A percentile compares a stretch with the other conserved stretches of the same genome.
phyloP scores from a whole-genome alignment of 164 flowering plant genomes.

The Liriodendron chinense region DNA sequence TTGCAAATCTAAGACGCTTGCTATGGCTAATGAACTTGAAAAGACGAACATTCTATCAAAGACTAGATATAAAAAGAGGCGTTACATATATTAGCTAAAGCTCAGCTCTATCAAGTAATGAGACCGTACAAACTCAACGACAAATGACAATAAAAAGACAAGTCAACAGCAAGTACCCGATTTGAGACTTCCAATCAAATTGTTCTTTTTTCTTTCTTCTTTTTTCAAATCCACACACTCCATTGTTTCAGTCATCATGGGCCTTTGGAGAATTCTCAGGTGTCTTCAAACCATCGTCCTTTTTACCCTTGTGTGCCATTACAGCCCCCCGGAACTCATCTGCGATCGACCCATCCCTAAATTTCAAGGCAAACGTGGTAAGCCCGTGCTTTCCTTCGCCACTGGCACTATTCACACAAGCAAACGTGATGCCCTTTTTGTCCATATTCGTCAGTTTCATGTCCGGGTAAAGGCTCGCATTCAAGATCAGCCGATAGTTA shows the following conservation, averaged over 20 bases:
- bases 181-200: neutral
- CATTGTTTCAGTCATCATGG: conserved; percentile 36
- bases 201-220: neutral
- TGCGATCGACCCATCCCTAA: conserved; percentile 62
- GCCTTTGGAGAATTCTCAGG: conserved; percentile 87
- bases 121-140: neutral
- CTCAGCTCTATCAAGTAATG: neutral
- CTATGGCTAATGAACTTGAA: neutral
- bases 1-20: neutral
- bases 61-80: neutral
- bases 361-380: conserved; percentile 77
- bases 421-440: conserved; percentile 81
- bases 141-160: neutral
- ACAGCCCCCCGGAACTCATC: conserved; percentile 65
- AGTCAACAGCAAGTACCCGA: neutral
- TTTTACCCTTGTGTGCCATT: conserved; percentile 47
- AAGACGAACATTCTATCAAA: neutral
- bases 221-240: neutral
- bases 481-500: conserved; percentile 72
- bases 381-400: conserved; percentile 59
- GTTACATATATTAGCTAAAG: neutral
- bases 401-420: conserved; percentile 67
- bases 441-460: conserved; percentile 95
- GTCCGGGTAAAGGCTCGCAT: conserved; percentile 79
- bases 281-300: conserved; percentile 43